These are phyloP conservation scores for Plasmodium malariae DNA, from an alignment of 169 alveolate genomes.

Conservation along the genomic window DNA sequence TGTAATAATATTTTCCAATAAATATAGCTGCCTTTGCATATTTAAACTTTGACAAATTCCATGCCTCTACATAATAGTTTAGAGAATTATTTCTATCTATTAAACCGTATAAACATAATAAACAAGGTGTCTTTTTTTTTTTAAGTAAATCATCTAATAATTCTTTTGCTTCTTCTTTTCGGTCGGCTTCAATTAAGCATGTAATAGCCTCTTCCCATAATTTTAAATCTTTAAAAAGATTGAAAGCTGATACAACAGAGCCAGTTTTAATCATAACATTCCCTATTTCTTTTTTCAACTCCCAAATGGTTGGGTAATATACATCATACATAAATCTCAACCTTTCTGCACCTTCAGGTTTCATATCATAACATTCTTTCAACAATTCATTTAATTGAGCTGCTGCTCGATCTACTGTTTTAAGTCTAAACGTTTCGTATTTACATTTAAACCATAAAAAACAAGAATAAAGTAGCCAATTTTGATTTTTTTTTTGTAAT, in stretches of 20 bases:
- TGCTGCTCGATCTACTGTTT: slow-evolving; percentile 84
- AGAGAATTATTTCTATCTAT: slow-evolving; percentile 79
- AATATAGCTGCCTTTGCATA: slow-evolving; percentile 86
- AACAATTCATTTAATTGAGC: slow-evolving; percentile 82
- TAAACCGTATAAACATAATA: slow-evolving; percentile 81
- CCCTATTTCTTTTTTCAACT: slow-evolving; percentile 82
- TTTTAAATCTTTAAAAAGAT: slow-evolving; percentile 83
- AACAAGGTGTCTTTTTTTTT: slow-evolving; percentile 77
- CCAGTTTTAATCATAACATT: slow-evolving; percentile 82
- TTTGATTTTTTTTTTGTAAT: slow-evolving; percentile 61
- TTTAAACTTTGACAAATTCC: slow-evolving; percentile 80
- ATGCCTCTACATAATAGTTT: slow-evolving; percentile 81
- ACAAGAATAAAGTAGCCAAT: slow-evolving; percentile 80
- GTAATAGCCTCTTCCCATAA: slow-evolving; percentile 88
- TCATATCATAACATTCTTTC: slow-evolving; percentile 74
- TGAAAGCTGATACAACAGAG: slow-evolving; percentile 81
- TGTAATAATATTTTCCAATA: slow-evolving; percentile 82
- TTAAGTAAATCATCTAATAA: slow-evolving; percentile 78
- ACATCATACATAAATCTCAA: slow-evolving; percentile 80
- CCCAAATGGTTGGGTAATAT: slow-evolving; percentile 83
- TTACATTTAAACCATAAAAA: slow-evolving; percentile 84
- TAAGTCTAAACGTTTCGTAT: slow-evolving; percentile 80
- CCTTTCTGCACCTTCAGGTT: slow-evolving; percentile 72
- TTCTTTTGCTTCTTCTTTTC: slow-evolving; percentile 84
- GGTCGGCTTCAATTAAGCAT: slow-evolving; percentile 82